These are phyloP conservation scores for Metschnikowia baotianmanensis DNA, from an alignment of 805 yeast genomes.

Conservation along the genomic window DNA sequence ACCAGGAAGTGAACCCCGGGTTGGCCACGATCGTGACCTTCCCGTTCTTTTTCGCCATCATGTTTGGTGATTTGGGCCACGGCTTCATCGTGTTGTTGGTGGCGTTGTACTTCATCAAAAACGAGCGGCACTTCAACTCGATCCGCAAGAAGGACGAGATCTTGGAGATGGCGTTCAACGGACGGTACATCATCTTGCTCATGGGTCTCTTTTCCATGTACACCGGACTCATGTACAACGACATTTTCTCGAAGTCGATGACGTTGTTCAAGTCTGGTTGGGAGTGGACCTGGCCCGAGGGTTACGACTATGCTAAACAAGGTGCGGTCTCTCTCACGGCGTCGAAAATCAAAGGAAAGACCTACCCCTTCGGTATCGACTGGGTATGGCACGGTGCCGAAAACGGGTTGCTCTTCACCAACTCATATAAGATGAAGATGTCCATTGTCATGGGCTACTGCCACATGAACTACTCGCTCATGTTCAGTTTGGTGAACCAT, in stretches of 20 bases:
- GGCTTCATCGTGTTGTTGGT: slow-evolving; percentile 62
- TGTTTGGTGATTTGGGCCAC: slow-evolving; percentile 83
- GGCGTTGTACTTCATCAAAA: slow-evolving; percentile 51
- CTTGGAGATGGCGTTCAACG: slow-evolving; percentile 72
- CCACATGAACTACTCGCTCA: slow-evolving; percentile 71
- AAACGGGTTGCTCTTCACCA: slow-evolving; percentile 63
- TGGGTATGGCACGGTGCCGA: slow-evolving; percentile 82
- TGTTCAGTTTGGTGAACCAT: slow-evolving; percentile 65
- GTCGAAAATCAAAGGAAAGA: slow-evolving; percentile 39
- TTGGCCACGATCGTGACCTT: slow-evolving; percentile 71
- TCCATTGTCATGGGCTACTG: slow-evolving; percentile 73
- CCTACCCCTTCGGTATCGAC: slow-evolving; percentile 64
- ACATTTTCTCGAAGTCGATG: slow-evolving; percentile 68
- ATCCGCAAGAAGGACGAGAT: slow-evolving; percentile 67
- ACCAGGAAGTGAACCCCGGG: slow-evolving; percentile 74
- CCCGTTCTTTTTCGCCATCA: slow-evolving; percentile 80
- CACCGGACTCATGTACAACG: slow-evolving; percentile 73
- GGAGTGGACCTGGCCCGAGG: slow-evolving; percentile 54
- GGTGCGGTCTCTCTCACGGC: slow-evolving; percentile 42
- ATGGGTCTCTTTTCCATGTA: slow-evolving; percentile 76
- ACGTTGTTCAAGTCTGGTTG: slow-evolving; percentile 68
- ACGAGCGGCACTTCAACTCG: slow-evolving; percentile 50
- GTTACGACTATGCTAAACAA: slow-evolving; percentile 32
- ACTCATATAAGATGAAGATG: slow-evolving; percentile 75
- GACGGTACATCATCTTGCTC: slow-evolving; percentile 63